These are phyloP conservation scores for Fragilariopsis cylindrus DNA, from an alignment of 108 stramenopile species.

Conservation along the genomic window DNA sequence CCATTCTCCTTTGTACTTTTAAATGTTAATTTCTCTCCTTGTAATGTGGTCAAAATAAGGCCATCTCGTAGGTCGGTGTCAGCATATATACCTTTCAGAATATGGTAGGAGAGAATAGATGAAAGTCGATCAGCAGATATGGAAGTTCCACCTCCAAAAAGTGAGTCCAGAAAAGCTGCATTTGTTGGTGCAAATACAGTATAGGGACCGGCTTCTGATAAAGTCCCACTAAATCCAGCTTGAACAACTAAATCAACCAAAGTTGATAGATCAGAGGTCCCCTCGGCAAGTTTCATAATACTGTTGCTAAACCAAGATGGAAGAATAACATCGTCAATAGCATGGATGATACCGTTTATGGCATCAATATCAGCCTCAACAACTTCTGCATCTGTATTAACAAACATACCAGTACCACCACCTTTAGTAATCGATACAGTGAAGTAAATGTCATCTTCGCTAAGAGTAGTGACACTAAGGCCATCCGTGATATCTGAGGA, in stretches of 20 bases:
- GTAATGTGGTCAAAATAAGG: not conserved
- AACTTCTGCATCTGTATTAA: too few relatives aligned
- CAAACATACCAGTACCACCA: too few relatives aligned
- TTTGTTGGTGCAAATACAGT: constrained; percentile 42
- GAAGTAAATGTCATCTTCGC: too few relatives aligned
- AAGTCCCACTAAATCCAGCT: not conserved
- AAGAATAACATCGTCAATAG: too few relatives aligned
- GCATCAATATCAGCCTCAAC: too few relatives aligned
- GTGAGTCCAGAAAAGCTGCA: constrained; percentile 37
- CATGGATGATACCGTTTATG: too few relatives aligned
- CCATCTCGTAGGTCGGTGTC: constrained; percentile 6
- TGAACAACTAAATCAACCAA: too few relatives aligned
- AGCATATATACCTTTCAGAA: constrained; percentile 17
- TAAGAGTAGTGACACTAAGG: too few relatives aligned
- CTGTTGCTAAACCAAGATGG: not conserved
- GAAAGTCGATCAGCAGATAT: constrained; percentile 6
- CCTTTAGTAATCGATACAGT: too few relatives aligned
- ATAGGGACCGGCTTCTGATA: constrained; percentile 37
- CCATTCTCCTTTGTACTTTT: not conserved
- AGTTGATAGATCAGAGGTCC: not conserved
- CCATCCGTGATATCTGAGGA: too few relatives aligned
- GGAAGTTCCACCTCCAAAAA: constrained; percentile 29
- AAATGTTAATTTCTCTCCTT: constrained; percentile 9
- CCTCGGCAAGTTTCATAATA: constrained; percentile 10
- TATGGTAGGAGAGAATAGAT: constrained; percentile 42